Base-by-base conservation (phyloP, 768 basidiomycete species). In the Russula virescens region DNA sequence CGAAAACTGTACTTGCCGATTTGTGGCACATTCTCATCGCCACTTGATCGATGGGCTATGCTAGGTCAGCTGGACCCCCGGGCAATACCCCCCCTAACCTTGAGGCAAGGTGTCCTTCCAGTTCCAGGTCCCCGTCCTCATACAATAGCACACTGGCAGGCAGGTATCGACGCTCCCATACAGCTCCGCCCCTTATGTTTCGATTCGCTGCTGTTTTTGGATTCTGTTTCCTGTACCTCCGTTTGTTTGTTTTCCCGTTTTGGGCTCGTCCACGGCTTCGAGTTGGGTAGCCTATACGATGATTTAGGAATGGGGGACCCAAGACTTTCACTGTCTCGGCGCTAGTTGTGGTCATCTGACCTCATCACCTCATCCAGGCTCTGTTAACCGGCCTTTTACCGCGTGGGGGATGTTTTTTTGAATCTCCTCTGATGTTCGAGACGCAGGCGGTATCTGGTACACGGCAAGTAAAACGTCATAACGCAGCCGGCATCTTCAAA, bases 341-440 rank as follows among this genome's bases (percentile, higher is more conserved):
- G 52, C 62, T 46, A 45, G 47, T 26, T 49, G 40, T 5, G 43
- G 52, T 64, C 63, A 64, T 64, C 47, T 60, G 63, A 64, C 63
- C 53, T 50, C 56, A 25, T 48, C 42, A 38, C 38, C 38, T 38
- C 38, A 38, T 38, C 38, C 45, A 19, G 31, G 18, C 38, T 47
- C 50, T 45, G 34, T 26, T 21, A 42, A 28, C 50, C 62, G 23
- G n/a, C 57, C 58, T 26, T 25, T 14, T 35, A 34, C 62, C 62
- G 35, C 63, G 40, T 64, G 63, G 58, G 34, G 43, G 63, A 60
- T 55, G 52, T 38, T 38, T 35, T 58, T 58, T 58, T 49, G 47
- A 46, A 54, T 54, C 46, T 46, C n/a, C 50, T 57, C 43, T 63
- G 57, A 54, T 54, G 62, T 55, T 58, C 63, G 53, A 64, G 63